Percentiles rank a stretch among this genome's conserved stretches.
phyloP scores from a whole-genome alignment of 805 yeast genomes.

The Hyphopichia homilentoma region DNA sequence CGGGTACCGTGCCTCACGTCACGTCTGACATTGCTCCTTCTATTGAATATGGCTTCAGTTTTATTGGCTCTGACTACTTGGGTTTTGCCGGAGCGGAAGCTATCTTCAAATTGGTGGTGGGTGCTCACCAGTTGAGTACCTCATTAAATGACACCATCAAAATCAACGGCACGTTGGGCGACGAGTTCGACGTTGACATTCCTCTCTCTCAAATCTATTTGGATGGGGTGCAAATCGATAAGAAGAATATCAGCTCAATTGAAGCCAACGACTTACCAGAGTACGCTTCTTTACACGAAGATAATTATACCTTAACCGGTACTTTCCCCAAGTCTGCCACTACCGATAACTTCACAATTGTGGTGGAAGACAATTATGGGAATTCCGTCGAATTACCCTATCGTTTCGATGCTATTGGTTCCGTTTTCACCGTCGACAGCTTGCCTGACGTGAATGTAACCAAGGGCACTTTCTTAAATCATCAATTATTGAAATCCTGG shows the following conservation, averaged over 20 bases:
- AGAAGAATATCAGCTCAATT: conserved; percentile 53
- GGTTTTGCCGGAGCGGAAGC: conserved; percentile 74
- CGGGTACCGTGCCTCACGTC: conserved; percentile 85
- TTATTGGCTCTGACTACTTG: conserved; percentile 74
- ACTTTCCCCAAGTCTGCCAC: conserved; percentile 47
- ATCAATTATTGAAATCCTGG: conserved; percentile 49
- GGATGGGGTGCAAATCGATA: conserved; percentile 52
- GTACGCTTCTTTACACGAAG: conserved; percentile 47
- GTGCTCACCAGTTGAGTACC: conserved; percentile 82
- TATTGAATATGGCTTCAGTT: conserved; percentile 58
- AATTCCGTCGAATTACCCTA: conserved; percentile 59
- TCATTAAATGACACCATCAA: conserved; percentile 51
- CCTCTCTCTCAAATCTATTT: conserved; percentile 63
- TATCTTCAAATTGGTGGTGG: conserved; percentile 70
- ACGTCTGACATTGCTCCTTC: conserved; percentile 90
- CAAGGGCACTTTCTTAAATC: conserved; percentile 55
- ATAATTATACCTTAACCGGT: conserved; percentile 47
- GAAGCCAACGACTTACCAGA: conserved; percentile 52
- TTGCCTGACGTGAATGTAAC: conserved; percentile 67
- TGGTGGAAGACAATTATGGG: conserved; percentile 55
- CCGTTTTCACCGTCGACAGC: conserved; percentile 52
- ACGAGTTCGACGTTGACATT: conserved; percentile 48
- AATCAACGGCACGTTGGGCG: conserved; percentile 66
- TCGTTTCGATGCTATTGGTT: conserved; percentile 48
- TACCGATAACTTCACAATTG: conserved; percentile 47